Conservation (phyloP, 1,139 yeast genomes). For the Ogataea hybrid region DNA sequence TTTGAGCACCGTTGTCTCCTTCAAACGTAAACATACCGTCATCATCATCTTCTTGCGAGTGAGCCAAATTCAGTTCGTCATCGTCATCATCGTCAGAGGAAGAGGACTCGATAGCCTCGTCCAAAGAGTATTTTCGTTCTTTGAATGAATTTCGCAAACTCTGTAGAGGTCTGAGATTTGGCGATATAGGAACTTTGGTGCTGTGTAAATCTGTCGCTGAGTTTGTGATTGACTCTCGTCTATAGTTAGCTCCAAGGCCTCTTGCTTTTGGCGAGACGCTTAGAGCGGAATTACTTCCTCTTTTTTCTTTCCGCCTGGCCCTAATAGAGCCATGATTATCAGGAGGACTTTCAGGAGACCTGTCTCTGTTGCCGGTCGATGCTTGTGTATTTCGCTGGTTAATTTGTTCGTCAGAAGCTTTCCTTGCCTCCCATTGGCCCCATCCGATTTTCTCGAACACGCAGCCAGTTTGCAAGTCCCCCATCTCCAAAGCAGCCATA, state of each 20-base stretch:
- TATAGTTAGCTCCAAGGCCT: slow-evolving; percentile 15
- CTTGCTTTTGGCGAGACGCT: slow-evolving; percentile 27
- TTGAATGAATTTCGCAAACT: slow-evolving; percentile 26
- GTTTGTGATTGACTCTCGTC: slow-evolving; percentile 59
- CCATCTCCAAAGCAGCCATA: slow-evolving; percentile 81
- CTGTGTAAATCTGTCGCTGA: slow-evolving; percentile 45
- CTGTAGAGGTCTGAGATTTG: slow-evolving; percentile 29
- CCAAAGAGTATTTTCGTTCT: slow-evolving; percentile 27
- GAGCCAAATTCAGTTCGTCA: slow-evolving; percentile 20
- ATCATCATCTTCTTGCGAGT: slow-evolving; percentile 29
- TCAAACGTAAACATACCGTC: slow-evolving; percentile 45
- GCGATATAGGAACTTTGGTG: slow-evolving; percentile 42
- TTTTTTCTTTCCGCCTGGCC: slow-evolving; percentile 12
- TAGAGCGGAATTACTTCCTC: slow-evolving; percentile 12
- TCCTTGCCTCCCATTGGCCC: slow-evolving; percentile 95
- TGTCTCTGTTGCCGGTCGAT: slow-evolving; percentile 32
- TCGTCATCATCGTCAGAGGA: slow-evolving; percentile 37
- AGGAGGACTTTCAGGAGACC: slow-evolving; percentile 16
- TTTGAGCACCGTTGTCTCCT: slow-evolving; percentile 34
- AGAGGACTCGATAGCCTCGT: slow-evolving; percentile 37
- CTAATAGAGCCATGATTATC: slow-evolving; percentile 10
- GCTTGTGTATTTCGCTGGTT: slow-evolving; percentile 36
- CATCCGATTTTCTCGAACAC: slow-evolving; percentile 93
- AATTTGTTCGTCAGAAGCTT: slow-evolving; percentile 35
- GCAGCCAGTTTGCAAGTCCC: slow-evolving; percentile 59